Base-by-base conservation (phyloP, 768 basidiomycete species). In the Lyophyllum shimeji region DNA sequence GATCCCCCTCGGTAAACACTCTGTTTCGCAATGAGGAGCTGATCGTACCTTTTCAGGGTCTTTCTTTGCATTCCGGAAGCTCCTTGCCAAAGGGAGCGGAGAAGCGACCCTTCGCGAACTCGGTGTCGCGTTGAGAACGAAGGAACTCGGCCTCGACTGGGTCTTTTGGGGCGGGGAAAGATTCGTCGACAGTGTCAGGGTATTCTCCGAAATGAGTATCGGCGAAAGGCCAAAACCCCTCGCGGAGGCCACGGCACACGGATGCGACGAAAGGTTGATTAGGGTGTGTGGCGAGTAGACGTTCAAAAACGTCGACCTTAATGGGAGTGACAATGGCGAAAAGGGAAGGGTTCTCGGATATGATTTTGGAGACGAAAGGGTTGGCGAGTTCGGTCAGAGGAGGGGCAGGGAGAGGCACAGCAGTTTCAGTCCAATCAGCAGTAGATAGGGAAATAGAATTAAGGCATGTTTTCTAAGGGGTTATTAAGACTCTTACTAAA, bases 191-290 rank as follows among this genome's bases (percentile, higher is more conserved):
- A 0, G 55, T 61, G 0, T 29, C 34, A 7, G 64, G 69, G 9
- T 62, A 62, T 0, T 50, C 52, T 0, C 11, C 45, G 4, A 1
- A 13, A 21, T 50, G 17, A 1, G 65, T 63, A 1, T 66, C 50
- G 0, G 66, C 68, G 40, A 50, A 72, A 0, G 76, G 76, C 76
- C 74, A 78, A 54, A 78, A 78, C 0, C 76, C 78, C 0, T 71
- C 57, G 0, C 60, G 50, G 0, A 78, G 54, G 0, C 71, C 65
- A 0, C 29, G 8, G 21, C 42, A 44, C 3, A 44, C 42, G 4
- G 42, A 44, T 7, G 7, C 17, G 42, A 44, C 42, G 20, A 44
- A 44, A 8, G 42, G 42, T 18, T 21, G 65, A 58, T 83, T 60
- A 44, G 82, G 74, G 71, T 84, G 67, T 63, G 57, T 60, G 17